A percentile compares a stretch with the other conserved stretches of the same genome.
Evolutionary conservation across 306 rosid species (phyloP).

Genomic region (Vicia villosa): DNA sequence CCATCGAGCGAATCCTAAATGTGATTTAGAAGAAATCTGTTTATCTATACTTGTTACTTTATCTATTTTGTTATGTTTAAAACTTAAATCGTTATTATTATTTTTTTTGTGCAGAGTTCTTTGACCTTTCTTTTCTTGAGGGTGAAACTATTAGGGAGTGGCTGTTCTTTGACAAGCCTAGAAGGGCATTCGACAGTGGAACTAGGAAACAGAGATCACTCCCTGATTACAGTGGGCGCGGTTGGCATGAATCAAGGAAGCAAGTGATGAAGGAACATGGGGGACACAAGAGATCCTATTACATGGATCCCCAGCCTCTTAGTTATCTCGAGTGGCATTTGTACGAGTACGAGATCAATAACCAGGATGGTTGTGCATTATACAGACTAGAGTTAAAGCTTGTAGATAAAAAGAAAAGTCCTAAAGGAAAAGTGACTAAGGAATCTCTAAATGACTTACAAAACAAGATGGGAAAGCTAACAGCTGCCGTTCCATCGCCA

Average conservation of each 20-base stretch:
- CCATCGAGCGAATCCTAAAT: too few relatives aligned
- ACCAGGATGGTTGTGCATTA: conserved; percentile 76
- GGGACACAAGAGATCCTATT: conserved; percentile 93
- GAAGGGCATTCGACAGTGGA: conserved; percentile 92
- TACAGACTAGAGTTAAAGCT: conserved; percentile 83
- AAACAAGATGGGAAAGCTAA: conserved; percentile 91
- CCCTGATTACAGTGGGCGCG: conserved; percentile 88
- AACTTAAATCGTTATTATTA: conserved; percentile 6
- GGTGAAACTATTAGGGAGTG: conserved; percentile 89
- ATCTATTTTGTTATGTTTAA: conserved; percentile 29
- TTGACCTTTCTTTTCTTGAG: conserved; percentile 71
- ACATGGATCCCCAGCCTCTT: conserved; percentile 94
- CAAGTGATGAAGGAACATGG: conserved; percentile 89
- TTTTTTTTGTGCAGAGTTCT: conserved; percentile 64
- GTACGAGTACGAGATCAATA: conserved; percentile 79
- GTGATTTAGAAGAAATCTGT: conserved; percentile 3
- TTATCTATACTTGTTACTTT: background rate
- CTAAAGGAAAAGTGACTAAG: conserved; percentile 66
- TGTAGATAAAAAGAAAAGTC: conserved; percentile 80
- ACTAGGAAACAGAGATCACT: conserved; percentile 88
- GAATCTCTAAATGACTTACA: conserved; percentile 89
- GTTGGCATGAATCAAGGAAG: conserved; percentile 99
- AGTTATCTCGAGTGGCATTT: conserved; percentile 90
- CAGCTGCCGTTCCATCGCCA: conserved; percentile 57
- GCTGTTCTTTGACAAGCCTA: conserved; percentile 96